Evolutionary conservation across 768 basidiomycete genomes (phyloP).

Genomic region (Lactifluus pinguis): DNA sequence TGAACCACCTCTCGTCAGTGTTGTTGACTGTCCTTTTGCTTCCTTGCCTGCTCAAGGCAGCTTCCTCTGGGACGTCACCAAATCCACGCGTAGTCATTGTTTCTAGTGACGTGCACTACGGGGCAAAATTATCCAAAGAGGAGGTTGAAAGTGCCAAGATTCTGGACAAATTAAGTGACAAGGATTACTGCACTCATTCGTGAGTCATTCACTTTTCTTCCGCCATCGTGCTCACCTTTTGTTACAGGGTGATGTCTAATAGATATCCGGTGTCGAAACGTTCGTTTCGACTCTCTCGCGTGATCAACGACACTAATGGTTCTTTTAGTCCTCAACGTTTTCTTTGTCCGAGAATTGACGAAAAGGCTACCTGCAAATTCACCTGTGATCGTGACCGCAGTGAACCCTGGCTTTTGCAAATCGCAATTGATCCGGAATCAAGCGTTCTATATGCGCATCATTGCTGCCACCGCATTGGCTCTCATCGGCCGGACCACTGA

Average conservation of each 20-base stretch:
- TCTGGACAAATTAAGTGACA: constrained; percentile 5
- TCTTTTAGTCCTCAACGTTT: constrained; percentile 9
- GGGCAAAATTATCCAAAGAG: not conserved
- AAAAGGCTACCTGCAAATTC: constrained; percentile 12
- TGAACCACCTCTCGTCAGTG: constrained; percentile 27
- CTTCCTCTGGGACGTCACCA: constrained; percentile 5
- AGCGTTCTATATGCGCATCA: not conserved
- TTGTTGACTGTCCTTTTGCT: constrained; percentile 8
- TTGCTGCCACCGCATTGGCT: not conserved
- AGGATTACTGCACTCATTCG: constrained; percentile 4
- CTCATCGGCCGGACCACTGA: constrained; percentile 7
- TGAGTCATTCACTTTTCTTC: not conserved
- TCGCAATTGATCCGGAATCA: constrained; percentile 5
- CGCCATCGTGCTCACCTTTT: not conserved
- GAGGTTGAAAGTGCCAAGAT: constrained; percentile 4
- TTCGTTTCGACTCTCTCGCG: not conserved
- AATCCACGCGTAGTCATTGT: constrained; percentile 15
- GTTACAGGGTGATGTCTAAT: constrained; percentile 1
- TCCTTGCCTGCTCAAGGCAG: constrained; percentile 12
- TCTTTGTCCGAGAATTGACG: constrained; percentile 14
- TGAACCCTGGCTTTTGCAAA: constrained; percentile 15
- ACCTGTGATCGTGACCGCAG: constrained; percentile 12
- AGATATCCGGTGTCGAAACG: constrained; percentile 14
- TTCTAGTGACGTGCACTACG: constrained; percentile 12
- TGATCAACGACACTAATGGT: not conserved